phyloP scores from a whole-genome alignment of 805 yeast species.

The Priceomyces melissophilus region DNA sequence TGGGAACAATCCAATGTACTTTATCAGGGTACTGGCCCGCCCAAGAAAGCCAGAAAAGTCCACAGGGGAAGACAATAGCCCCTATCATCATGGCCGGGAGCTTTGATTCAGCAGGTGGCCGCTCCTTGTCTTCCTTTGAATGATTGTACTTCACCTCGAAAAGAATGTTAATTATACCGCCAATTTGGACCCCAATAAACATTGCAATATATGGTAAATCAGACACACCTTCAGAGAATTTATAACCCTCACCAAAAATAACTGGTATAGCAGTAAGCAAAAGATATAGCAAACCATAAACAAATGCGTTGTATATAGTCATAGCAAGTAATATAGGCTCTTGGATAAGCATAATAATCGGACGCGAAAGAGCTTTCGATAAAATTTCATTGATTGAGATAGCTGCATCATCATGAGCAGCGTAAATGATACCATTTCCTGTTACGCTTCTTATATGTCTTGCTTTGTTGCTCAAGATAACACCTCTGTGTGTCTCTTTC shows the following conservation, averaged over 20 bases:
- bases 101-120: constrained; percentile 70
- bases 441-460: constrained; percentile 58
- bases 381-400: constrained; percentile 29
- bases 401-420: constrained; percentile 57
- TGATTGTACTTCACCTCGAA: constrained; percentile 53
- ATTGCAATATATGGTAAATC: constrained; percentile 80
- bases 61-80: constrained; percentile 62
- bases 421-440: constrained; percentile 79
- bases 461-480: constrained; percentile 62
- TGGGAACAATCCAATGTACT: constrained; percentile 65
- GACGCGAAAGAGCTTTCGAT: constrained; percentile 34
- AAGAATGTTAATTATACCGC: constrained; percentile 50
- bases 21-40: constrained; percentile 63
- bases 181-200: constrained; percentile 62
- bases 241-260: constrained; percentile 54
- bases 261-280: constrained; percentile 44
- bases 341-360: constrained; percentile 34
- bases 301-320: constrained; percentile 44
- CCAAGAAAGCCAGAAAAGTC: constrained; percentile 81
- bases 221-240: constrained; percentile 56
- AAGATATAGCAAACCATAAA: constrained; percentile 46
- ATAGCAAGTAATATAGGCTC: constrained; percentile 43
- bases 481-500: constrained; percentile 74
- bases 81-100: constrained; percentile 67
- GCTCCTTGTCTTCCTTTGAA: constrained; percentile 27